Base-by-base conservation (phyloP, 805 yeast species). In the Yamadazyma nakazawae region DNA sequence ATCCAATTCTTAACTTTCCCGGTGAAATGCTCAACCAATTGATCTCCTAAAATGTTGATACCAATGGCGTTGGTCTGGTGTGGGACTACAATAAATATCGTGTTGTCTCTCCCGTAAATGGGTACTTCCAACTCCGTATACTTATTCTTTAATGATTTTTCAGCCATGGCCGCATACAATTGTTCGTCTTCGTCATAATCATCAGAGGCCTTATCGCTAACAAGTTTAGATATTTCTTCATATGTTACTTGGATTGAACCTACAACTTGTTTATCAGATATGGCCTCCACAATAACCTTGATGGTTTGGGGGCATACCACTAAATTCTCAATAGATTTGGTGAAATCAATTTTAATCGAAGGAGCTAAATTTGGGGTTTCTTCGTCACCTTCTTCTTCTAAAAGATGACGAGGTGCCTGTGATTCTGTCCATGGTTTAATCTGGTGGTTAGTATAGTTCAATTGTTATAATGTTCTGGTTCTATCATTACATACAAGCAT, bases 181-280 rank as follows among this genome's bases (percentile, higher is more conserved):
- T 77, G 82, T 48, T 75, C 79, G 43, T 74, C 77, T 44, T 76
- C 81, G 50, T 76, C 79, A 48, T 61, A 75, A 10, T 73, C 78
- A 17, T 66, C 68, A 2, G 55, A 18, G 5, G 10, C 17, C 36
- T 34, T 13, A 8, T 40, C 38, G 2, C 19, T 36, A 14, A 34
- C 34, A 28, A 28, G 32, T 3, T 35, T n/a, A 17, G 37, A n/a
- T 2, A 46, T 41, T 17, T 41, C 38, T 4, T 45, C 42, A 37
- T 46, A 42, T 36, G 9, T 30, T 11, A 46, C 25, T 9, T 12
- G 10, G 19, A 41, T 28, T 7, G 16, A 7, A 16, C 55, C 55
- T 1, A 44, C 43, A 16, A 37, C 14, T 5, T 38, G 18, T 18
- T 25, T 31, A n/a, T 28, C 40, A 5, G 50, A 42, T 14, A 67